phyloP scores from a whole-genome alignment of 2,329 filamentous ascomycete genomes.

The Phaeosphaeriaceae sp. region DNA sequence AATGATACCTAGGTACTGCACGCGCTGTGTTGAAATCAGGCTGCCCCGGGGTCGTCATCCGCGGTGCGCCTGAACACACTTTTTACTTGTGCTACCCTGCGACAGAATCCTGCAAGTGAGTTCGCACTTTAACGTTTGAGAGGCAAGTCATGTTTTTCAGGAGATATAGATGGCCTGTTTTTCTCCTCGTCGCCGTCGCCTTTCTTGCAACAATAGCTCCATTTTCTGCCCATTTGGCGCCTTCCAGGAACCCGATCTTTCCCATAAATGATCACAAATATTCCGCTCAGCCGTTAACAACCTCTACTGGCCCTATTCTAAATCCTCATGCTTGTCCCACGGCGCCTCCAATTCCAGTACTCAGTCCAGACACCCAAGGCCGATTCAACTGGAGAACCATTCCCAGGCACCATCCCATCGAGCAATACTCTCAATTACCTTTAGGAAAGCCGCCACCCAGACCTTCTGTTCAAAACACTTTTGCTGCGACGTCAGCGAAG shows the following conservation, averaged over 20 bases:
- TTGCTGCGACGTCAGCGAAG: constrained; percentile 4
- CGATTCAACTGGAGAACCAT: constrained; percentile 24
- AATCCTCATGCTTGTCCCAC: constrained; percentile 16
- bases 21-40: no score
- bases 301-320: background rate
- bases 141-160: constrained; percentile 20
- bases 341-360: constrained; percentile 11
- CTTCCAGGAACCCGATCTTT: constrained; percentile 4
- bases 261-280: constrained; percentile 6
- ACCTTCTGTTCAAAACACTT: constrained; percentile 10
- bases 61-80: no score
- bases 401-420: constrained; percentile 11
- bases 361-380: constrained; percentile 17
- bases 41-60: no score
- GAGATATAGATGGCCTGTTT: constrained; percentile 18
- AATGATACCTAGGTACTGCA: no score
- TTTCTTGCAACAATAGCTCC: constrained; percentile 14
- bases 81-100: no score
- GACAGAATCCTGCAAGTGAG: no score
- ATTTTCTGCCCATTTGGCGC: constrained; percentile 14
- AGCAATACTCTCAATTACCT: constrained; percentile 13
- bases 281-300: background rate
- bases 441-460: background rate
- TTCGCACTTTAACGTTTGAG: no score
- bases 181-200: constrained; percentile 5